Evolutionary conservation across 2,329 filamentous ascomycete species (phyloP), one percentile per base, ranked within the genome.

Genomic region (Macrophomina tecta): DNA sequence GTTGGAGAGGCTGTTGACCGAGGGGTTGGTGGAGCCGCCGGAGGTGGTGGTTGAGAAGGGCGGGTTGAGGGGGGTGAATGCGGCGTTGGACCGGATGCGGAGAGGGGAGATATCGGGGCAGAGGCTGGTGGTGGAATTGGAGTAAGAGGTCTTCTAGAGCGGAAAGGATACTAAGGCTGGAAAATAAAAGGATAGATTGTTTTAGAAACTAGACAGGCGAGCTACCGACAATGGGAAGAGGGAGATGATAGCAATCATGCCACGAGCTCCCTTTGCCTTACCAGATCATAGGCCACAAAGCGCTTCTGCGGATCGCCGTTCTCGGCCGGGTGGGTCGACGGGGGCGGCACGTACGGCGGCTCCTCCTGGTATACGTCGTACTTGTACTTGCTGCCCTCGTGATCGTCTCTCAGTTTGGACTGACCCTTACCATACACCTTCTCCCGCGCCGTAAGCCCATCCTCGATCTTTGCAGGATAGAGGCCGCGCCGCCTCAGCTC

Each of bases 21-120:
- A 82, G 0, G 81, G 83, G 0, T 73, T 82, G 0, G 72, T 93
- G 3, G 78, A 81, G 5, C 82, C 88, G 5, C 90, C 90, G 0
- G 87, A 90, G 42, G 86, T 91, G n/a, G 83, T 91, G n/a, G 85
- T 86, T 28, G 84, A 87, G 0, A 85, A 89, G 30, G 83, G 86
- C 14, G 91, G 91, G 0, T 75, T 93, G 4, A 85, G 82, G 2
- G 88, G 84, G 0, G 85, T 93, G 16, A 93, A 93, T 73, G 82
- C 80, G 6, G 90, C 87, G 0, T 77, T 93, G 38, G 88, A 92
- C 72, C 81, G 84, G 4, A 85, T 93, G 83, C 82, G 89, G 14
- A 84, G 83, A 67, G 89, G 90, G 0, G 86, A 87, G 66, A 86
- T 91, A 8, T 87, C 87, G 60, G 90, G 90, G 0, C 89, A 89